Percentiles rank a stretch among this genome's conserved stretches.
Evolutionary conservation across 1,139 yeast species (phyloP).

Genomic region (Hansenula sp.): DNA sequence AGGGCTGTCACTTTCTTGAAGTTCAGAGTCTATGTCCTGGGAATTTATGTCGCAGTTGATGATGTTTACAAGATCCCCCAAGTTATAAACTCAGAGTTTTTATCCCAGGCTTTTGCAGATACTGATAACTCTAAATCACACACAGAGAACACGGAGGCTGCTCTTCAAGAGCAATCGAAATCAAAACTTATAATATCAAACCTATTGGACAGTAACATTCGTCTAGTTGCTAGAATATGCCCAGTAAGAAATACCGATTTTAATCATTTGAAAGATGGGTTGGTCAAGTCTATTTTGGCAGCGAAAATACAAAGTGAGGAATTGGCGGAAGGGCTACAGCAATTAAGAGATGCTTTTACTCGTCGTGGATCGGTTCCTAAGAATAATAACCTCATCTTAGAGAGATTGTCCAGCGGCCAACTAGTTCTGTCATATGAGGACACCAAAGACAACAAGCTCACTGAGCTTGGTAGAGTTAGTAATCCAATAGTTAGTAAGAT

Average conservation of each 20-base stretch:
- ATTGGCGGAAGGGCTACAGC: constrained; percentile 49
- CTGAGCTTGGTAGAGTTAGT: constrained; percentile 41
- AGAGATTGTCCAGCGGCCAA: constrained; percentile 41
- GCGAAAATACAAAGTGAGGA: constrained; percentile 30
- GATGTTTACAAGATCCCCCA: constrained; percentile 47
- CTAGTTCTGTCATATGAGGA: constrained; percentile 41
- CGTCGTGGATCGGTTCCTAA: constrained; percentile 61
- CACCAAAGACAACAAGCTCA: constrained; percentile 27
- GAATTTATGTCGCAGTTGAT: constrained; percentile 63
- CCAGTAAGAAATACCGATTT: constrained; percentile 91
- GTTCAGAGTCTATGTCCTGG: constrained; percentile 87
- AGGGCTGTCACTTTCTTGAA: constrained; percentile 77
- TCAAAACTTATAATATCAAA: constrained; percentile 52
- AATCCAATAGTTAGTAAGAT: constrained; percentile 50
- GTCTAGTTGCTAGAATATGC: constrained; percentile 68
- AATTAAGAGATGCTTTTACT: constrained; percentile 47
- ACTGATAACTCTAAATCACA: constrained; percentile 28
- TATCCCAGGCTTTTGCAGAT: constrained; percentile 31
- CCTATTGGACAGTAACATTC: constrained; percentile 56
- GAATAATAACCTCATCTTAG: constrained; percentile 53
- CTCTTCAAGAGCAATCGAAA: constrained; percentile 53
- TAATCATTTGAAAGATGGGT: constrained; percentile 84
- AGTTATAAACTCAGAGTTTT: constrained; percentile 40
- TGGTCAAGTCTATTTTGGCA: constrained; percentile 58
- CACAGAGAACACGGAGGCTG: constrained; percentile 48